A percentile compares a stretch with the other conserved stretches of the same genome.
Conservation (phyloP, 2,329 filamentous ascomycete species). For the Pseudocercospora musae region DNA sequence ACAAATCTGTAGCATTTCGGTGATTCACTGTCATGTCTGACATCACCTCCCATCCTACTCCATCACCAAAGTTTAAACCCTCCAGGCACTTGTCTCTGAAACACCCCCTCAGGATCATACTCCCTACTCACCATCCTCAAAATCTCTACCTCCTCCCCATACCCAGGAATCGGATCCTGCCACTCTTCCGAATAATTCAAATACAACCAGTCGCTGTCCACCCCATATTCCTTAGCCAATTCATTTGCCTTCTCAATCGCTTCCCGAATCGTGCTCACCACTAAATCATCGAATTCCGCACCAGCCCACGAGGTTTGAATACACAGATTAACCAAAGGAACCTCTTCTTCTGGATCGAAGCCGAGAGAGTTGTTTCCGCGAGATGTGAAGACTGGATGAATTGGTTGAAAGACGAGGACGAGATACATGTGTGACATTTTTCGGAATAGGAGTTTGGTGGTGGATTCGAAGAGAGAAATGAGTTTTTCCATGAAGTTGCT, state of each 20-base stretch:
- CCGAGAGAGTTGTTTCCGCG: conserved; percentile 4
- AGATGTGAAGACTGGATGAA: neutral
- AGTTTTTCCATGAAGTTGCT: neutral
- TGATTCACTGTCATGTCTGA: too few species aligned
- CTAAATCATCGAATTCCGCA: neutral
- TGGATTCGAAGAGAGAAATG: neutral
- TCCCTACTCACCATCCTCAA: conserved; percentile 5
- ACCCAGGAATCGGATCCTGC: conserved; percentile 9
- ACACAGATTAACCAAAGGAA: neutral
- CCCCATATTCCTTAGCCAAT: neutral
- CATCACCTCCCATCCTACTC: neutral
- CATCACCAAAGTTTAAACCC: conserved; percentile 9
- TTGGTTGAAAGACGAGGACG: neutral
- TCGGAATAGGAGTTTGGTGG: neutral
- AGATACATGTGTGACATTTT: neutral
- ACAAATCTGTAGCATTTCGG: too few species aligned
- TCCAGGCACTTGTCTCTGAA: conserved; percentile 5
- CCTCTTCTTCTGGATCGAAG: neutral
- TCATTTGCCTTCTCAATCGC: neutral
- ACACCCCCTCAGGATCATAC: conserved; percentile 13
- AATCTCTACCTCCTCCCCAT: conserved; percentile 3
- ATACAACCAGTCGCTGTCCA: neutral
- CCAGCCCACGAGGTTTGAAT: neutral
- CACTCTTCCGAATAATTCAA: conserved; percentile 12
- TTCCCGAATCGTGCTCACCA: neutral